phyloP scores from a whole-genome alignment of 768 basidiomycete species.

The Xerocomus brunneocitrinus region DNA sequence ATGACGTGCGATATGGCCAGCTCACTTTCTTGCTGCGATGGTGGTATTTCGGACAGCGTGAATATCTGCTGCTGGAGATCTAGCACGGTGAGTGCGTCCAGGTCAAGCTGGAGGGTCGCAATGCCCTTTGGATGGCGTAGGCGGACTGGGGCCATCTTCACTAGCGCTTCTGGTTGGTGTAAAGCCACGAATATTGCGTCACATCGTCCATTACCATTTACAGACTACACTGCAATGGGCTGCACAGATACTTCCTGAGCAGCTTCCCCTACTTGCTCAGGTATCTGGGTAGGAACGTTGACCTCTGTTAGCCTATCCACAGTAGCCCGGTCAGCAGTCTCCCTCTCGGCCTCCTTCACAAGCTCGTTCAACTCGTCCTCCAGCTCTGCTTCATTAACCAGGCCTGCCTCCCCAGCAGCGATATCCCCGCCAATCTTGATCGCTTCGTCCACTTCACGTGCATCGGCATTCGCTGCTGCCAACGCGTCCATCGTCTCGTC shows the following conservation, averaged over 20 bases:
- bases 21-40: conserved; percentile 76
- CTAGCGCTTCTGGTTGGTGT: neutral
- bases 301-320: conserved; percentile 19
- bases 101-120: conserved; percentile 66
- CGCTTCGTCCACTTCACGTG: conserved; percentile 76
- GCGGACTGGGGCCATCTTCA: conserved; percentile 63
- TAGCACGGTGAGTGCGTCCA: conserved; percentile 59
- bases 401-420: conserved; percentile 42
- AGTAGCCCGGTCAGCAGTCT: conserved; percentile 26
- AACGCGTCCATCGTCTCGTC: conserved; percentile 87
- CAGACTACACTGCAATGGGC: conserved; percentile 12
- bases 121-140: conserved; percentile 84
- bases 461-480: conserved; percentile 77
- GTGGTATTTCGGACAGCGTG: conserved; percentile 60
- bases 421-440: conserved; percentile 65
- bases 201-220: conserved; percentile 8
- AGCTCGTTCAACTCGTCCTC: conserved; percentile 64
- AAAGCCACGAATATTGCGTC: conserved; percentile 9
- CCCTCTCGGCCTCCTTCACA: conserved; percentile 40
- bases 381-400: conserved; percentile 54
- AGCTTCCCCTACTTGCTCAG: neutral
- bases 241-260: neutral
- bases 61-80: conserved; percentile 75
- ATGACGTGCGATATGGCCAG: conserved; percentile 8
- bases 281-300: conserved; percentile 16